Evolutionary conservation across 176 grass and related monocot species (phyloP), one percentile per base, ranked within the genome.

Genomic region (Oryza australiensis): DNA sequence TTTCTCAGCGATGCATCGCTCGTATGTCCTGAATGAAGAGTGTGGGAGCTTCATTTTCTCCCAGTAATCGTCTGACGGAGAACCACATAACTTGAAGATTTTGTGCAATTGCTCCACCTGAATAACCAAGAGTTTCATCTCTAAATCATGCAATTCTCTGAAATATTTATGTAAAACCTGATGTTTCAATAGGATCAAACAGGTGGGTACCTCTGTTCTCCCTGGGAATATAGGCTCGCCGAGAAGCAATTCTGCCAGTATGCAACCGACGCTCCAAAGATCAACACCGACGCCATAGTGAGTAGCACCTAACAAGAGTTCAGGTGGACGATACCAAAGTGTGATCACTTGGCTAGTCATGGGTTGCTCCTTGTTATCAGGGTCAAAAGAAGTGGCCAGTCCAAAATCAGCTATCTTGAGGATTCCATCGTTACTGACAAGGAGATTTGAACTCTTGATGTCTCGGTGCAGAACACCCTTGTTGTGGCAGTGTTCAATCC

Each of bases 381-480:
- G 85, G 77, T 96, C 91, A 69, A 88, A 96, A 73, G 83, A 87
- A 41, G 83, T 90, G 13, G 93, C 93, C 2, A 99, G 83, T 45
- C 97, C 97, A 71, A 99, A 99, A 85, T 99, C 97, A 12, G 93
- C 97, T 79, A 99, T 90, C 80, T 99, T 99, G 51, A 99, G 93
- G 24, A 94, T 83, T 43, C 97, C 97, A 20, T 96, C 80, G 0
- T 83, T 85, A 51, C 85, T 94, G 73, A 96, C 79, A 49, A 99
- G 89, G 37, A 99, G 86, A 78, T 99, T 99, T 11, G 97, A 95
- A 75, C 85, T 92, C 78, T 99, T 99, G 32, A 99, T 94, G 83
- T 99, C 97, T 3, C 97, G 93, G 73, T 99, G 97, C 59, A 99
- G 77, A 62, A 99, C 80, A 8, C 87, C 87, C 24, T 90, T 90